A percentile compares a stretch with the other conserved stretches of the same genome.
Evolutionary conservation across 2,329 filamentous ascomycete genomes (phyloP).

Genomic region (Trichoderma sp.): DNA sequence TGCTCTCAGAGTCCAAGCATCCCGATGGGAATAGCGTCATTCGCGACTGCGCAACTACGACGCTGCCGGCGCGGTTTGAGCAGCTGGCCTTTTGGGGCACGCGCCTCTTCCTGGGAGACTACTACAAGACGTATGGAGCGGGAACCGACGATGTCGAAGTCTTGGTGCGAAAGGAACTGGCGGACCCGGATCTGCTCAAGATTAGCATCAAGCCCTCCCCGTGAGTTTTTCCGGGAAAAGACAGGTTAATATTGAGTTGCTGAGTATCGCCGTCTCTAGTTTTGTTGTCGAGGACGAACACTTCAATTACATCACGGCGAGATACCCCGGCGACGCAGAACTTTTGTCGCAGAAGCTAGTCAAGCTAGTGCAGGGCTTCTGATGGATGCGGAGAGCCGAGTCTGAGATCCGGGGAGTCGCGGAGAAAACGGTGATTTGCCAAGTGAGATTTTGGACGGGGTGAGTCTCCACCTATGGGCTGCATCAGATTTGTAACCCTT

Average conservation of each 20-base stretch:
- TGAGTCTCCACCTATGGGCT: neutral
- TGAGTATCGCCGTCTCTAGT: conserved; percentile 32
- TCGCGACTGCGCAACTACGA: conserved; percentile 50
- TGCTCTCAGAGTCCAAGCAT: conserved; percentile 46
- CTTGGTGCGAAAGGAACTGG: conserved; percentile 48
- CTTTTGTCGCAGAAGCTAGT: conserved; percentile 29
- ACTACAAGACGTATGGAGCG: conserved; percentile 58
- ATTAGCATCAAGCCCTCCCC: conserved; percentile 44
- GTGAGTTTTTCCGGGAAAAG: conserved; percentile 37
- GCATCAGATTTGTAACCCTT: conserved; percentile 8
- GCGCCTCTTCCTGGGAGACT: conserved; percentile 52
- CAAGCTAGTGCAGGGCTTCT: conserved; percentile 16
- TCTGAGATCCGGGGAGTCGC: conserved; percentile 8
- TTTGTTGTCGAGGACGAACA: conserved; percentile 52
- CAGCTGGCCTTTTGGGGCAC: conserved; percentile 52
- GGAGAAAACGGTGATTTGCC: conserved; percentile 1
- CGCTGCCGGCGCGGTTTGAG: conserved; percentile 52
- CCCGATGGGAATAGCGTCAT: conserved; percentile 49
- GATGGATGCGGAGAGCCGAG: neutral
- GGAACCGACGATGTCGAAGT: conserved; percentile 51
- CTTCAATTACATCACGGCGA: conserved; percentile 52
- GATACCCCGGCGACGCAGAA: conserved; percentile 48
- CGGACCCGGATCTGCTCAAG: conserved; percentile 48
- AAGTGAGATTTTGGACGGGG: conserved; percentile 19
- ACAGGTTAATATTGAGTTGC: neutral